phyloP scores from a whole-genome alignment of 805 yeast genomes.

The Barnettozyma pratensis region DNA sequence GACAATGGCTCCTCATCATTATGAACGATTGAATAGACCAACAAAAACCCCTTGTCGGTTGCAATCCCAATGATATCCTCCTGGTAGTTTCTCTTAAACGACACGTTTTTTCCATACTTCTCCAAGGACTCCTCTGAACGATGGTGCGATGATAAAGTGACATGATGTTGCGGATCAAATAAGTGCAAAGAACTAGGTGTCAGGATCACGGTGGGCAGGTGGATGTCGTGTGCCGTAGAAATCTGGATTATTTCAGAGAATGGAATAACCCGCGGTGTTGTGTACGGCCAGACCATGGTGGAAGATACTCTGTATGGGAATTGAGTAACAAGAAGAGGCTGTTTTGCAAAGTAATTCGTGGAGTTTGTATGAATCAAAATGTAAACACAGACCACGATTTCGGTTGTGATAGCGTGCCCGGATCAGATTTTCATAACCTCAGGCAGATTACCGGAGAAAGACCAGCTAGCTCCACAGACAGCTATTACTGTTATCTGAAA shows the following conservation, averaged over 20 bases:
- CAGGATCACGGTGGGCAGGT: conserved; percentile 20
- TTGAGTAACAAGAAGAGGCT: too few relatives aligned
- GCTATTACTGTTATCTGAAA: too few relatives aligned
- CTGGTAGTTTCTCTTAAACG: conserved; percentile 25
- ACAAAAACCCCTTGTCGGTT: conserved; percentile 31
- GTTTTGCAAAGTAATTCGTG: too few relatives aligned
- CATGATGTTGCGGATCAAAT: conserved; percentile 28
- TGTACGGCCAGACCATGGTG: conserved; percentile 7
- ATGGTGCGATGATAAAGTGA: conserved; percentile 30
- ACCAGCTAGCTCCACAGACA: too few relatives aligned
- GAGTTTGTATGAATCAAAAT: too few relatives aligned
- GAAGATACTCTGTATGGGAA: too few relatives aligned
- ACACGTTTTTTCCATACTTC: conserved; percentile 33
- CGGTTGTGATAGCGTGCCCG: too few relatives aligned
- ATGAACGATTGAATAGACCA: conserved; percentile 30
- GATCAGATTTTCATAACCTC: too few relatives aligned
- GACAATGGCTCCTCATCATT: conserved; percentile 20
- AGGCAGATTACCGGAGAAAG: too few relatives aligned
- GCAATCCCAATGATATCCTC: conserved; percentile 26
- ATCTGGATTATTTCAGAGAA: conserved; percentile 1
- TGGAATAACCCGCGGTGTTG: conserved; percentile 4
- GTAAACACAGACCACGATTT: too few relatives aligned
- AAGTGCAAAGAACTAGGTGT: conserved; percentile 28
- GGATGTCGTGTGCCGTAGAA: not conserved
- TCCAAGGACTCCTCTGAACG: conserved; percentile 31